Evolutionary conservation across 257 asterid species (phyloP).

Genomic region (Cinchona pubescens): DNA sequence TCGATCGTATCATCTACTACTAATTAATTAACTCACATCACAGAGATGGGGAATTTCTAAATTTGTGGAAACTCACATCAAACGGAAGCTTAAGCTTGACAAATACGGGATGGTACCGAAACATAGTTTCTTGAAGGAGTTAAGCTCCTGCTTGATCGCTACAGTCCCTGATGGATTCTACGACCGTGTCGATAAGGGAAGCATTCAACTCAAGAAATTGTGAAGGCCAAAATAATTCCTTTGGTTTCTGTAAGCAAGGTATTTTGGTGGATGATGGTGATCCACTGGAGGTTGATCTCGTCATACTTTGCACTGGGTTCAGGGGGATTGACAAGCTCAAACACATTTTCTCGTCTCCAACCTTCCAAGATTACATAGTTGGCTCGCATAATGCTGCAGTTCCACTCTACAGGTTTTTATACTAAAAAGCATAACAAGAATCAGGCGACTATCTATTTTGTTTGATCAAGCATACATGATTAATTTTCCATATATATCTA

Average conservation of each 20-base stretch:
- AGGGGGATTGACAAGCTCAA: conserved; percentile 41
- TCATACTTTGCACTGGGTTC: conserved; percentile 54
- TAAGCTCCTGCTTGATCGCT: conserved; percentile 32
- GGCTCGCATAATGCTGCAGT: conserved; percentile 22
- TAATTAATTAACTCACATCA: no score
- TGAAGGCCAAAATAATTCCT: not conserved
- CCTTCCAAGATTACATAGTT: conserved; percentile 27
- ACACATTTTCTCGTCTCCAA: conserved; percentile 23
- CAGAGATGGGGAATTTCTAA: conserved; percentile 53
- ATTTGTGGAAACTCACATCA: conserved; percentile 37
- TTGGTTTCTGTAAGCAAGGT: conserved; percentile 40
- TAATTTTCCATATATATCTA: no score
- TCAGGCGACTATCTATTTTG: conserved; percentile 32
- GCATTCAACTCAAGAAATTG: conserved; percentile 34
- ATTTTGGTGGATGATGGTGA: conserved; percentile 29
- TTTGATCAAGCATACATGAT: not conserved
- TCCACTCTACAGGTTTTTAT: conserved; percentile 55
- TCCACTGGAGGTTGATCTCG: conserved; percentile 30
- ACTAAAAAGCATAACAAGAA: not conserved
- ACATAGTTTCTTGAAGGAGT: conserved; percentile 38
- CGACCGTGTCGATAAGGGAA: conserved; percentile 47
- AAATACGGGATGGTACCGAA: conserved; percentile 46
- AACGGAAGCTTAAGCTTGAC: conserved; percentile 29
- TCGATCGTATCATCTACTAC: no score
- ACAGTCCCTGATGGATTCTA: conserved; percentile 47